Base-by-base conservation (phyloP, 192 early-diverging fungal species). In the Podila epigama region DNA sequence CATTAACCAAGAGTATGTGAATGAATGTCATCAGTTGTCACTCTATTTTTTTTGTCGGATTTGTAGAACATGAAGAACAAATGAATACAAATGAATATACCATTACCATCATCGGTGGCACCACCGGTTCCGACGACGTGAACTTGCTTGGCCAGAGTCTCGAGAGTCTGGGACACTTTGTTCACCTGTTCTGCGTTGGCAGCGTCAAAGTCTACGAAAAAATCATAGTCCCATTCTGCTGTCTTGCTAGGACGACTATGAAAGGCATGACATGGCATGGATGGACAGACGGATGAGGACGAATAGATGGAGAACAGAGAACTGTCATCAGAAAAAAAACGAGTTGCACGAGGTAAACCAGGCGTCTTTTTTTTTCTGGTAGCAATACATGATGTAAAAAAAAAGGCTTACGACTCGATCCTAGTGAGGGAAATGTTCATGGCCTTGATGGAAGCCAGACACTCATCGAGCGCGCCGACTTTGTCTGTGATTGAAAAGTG, bases 121-220 rank as follows among this genome's bases (percentile, higher is more conserved):
- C 75, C 61, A 39, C 86, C 87, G 18, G 87, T 79, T 20, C 87
- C 86, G 48, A 91, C 83, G 20, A 89, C 80, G 31, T 84, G 69
- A 10, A 96, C 89, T 61, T 93, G 89, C 53, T 90, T 87, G 20
- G 91, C 89, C 20, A 93, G 66, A 7, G 69, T 62, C 62, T 86
- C 83, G 65, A 98, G 82, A 18, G 82, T 75, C 35, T 87, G 82
- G 33, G 91, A 72, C 1, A 90, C 88, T 15, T 72, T 34, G 25
- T 79, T 51, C 12, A 96, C 87, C 36, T 93, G 85, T 37, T 85
- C 77, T 58, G 81, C 66, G 66, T 70, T 75, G 27, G 58, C 59
- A 3, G 94, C 91, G n/a, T 89, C 83, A 68, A 98, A 95, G 75
- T 98, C 97, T 33, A 98, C 87, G 79, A 91, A 97, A 81, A 98